These are phyloP conservation scores for Pestalotiopsis sp. DNA, from an alignment of 2,329 filamentous ascomycete genomes.

Conservation along the genomic window DNA sequence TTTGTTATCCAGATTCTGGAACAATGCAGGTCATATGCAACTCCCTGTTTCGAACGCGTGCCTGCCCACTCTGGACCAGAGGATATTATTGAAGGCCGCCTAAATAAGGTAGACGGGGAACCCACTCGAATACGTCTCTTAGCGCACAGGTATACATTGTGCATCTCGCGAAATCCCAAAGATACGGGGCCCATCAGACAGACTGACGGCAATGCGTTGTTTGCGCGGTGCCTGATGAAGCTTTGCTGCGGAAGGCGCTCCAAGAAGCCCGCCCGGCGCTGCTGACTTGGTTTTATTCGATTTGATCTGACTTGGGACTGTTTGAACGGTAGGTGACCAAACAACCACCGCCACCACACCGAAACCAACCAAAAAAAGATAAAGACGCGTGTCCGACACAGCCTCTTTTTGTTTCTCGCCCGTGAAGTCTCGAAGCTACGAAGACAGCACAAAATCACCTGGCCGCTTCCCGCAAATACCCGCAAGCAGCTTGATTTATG, in stretches of 20 bases:
- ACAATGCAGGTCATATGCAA: not conserved
- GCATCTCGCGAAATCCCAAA: not conserved
- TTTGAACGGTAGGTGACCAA: not conserved
- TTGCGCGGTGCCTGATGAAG: too few relatives aligned
- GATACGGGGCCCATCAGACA: too few relatives aligned
- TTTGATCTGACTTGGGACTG: too few relatives aligned
- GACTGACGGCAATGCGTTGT: too few relatives aligned
- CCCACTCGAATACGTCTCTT: not conserved
- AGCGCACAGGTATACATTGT: not conserved
- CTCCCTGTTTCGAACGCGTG: conserved; percentile 4
- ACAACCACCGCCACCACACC: not conserved
- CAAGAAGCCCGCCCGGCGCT: too few relatives aligned
- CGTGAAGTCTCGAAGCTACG: not conserved
- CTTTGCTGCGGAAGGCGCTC: too few relatives aligned
- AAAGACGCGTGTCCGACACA: conserved; percentile 9
- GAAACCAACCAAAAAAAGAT: not conserved
- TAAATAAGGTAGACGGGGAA: not conserved
- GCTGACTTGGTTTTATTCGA: too few relatives aligned
- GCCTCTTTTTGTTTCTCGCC: not conserved
- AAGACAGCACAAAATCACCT: not conserved
- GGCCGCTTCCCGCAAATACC: not conserved
- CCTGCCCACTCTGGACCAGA: not conserved
- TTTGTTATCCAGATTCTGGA: not conserved
- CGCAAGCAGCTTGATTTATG: not conserved
- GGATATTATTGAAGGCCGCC: too few relatives aligned